These are phyloP conservation scores for Raphanus sativus DNA, from an alignment of 345 rosid genomes.

Conservation along the genomic window DNA sequence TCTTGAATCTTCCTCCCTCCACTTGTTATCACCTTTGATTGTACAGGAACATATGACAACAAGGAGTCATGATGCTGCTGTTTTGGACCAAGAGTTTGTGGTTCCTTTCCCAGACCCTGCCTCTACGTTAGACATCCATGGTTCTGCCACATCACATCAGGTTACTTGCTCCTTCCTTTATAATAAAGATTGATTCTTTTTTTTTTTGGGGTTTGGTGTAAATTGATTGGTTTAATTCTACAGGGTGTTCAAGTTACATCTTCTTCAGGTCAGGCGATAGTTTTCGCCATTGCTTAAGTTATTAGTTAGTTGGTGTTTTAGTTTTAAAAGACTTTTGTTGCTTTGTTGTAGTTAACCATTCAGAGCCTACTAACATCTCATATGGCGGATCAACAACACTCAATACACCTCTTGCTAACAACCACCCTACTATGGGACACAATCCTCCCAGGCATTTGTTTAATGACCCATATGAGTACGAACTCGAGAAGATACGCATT, in stretches of 20 bases:
- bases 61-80: neutral
- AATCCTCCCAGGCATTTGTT: neutral
- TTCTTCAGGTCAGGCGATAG: conserved; percentile 17
- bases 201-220: neutral
- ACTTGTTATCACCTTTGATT: neutral
- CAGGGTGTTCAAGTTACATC: conserved; percentile 22
- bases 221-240: neutral
- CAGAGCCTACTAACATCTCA: conserved; percentile 22
- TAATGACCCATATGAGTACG: conserved; percentile 2
- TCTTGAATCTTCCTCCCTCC: conserved; percentile 1
- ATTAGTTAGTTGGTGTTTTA: neutral
- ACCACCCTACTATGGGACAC: conserved; percentile 11
- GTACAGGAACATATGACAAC: neutral
- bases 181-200: neutral
- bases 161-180: conserved; percentile 13
- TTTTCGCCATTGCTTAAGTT: neutral
- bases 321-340: neutral
- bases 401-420: neutral
- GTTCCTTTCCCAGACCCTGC: conserved; percentile 1
- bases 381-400: neutral
- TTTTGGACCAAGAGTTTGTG: neutral
- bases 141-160: conserved; percentile 10
- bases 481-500: conserved; percentile 25
- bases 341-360: neutral
- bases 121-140: conserved; percentile 7